Evolutionary conservation across 2,329 filamentous ascomycete genomes (phyloP).

Genomic region (Phaeosphaeria sp.): DNA sequence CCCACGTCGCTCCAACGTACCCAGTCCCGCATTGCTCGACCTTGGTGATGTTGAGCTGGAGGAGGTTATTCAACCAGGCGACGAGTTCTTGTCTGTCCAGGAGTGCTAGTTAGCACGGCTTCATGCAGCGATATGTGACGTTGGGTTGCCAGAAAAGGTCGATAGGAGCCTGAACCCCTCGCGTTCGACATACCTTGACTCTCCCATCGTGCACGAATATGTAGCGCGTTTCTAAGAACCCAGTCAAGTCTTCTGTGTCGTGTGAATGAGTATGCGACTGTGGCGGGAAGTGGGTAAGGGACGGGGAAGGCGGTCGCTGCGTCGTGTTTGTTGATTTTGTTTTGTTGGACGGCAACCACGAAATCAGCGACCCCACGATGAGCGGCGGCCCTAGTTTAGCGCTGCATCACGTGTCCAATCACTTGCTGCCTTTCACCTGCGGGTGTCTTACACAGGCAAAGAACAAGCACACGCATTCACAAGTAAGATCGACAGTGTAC

Average conservation of each 20-base stretch:
- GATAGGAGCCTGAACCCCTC: conserved; percentile 18
- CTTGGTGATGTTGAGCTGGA: conserved; percentile 97
- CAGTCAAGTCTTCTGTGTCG: conserved; percentile 8
- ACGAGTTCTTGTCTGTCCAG: conserved; percentile 86
- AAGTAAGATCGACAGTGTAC: not conserved
- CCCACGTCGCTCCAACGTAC: conserved; percentile 59
- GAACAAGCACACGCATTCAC: too few species aligned
- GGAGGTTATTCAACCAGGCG: conserved; percentile 94
- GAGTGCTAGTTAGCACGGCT: conserved; percentile 24
- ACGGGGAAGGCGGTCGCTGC: conserved; percentile 12
- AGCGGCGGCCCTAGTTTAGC: conserved; percentile 8
- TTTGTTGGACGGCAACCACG: conserved; percentile 15
- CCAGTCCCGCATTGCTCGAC: conserved; percentile 99
- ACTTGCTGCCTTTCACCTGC: not conserved
- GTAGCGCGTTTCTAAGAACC: conserved; percentile 4
- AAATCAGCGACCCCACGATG: conserved; percentile 27
- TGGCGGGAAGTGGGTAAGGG: conserved; percentile 9
- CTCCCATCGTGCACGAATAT: conserved; percentile 59
- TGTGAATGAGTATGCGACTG: conserved; percentile 10
- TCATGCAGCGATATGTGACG: conserved; percentile 18
- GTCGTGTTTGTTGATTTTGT: conserved; percentile 35
- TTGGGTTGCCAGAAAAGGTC: conserved; percentile 23
- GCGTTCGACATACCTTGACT: conserved; percentile 62
- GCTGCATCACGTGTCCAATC: conserved; percentile 3
- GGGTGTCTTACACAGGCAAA: too few species aligned